Base-by-base conservation (phyloP, 805 yeast species). In the Candida easanensis region DNA sequence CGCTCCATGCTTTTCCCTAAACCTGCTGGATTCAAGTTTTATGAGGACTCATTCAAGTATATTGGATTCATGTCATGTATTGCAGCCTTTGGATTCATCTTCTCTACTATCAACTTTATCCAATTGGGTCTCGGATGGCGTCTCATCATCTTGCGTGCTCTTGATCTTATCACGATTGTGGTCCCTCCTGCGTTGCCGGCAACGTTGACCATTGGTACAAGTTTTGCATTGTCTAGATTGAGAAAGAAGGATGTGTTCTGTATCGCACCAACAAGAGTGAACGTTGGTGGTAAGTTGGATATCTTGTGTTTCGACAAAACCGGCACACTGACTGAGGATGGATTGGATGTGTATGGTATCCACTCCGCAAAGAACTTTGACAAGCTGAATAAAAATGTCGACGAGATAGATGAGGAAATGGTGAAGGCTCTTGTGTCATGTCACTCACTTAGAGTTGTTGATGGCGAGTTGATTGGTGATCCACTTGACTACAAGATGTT, bases 101-200 rank as follows among this genome's bases (percentile, higher is more conserved):
- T 86, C 48, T 88, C 96, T 33, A 87, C 96, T 2, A 70, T 82
- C 49, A 87, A 88, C 58, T 93, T 93, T 62, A 74, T 91, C 46
- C 71, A 78, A 53, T 65, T 93, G 48, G 93, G 95, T 0, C 63
- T 93, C 30, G 80, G 84, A 4, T 75, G 76, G 48, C 71, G 71
- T 36, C 65, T 84, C 28, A 91, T 93, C 70, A 72, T 90, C 5
- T 68, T 93, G 43, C 76, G 99, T 53, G 98, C 98, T 0, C 69
- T 93, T 42, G 99, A 93, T 66, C 78, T 93, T 40, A 84, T 93
- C 42, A 93, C 99, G 0, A 89, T 93, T 61, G 99, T 93, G 6
- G 97, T 93, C 1, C 99, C 99, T 1, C 99, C 99, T 1, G 99
- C 99, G 0, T 72, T 93, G 35, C 99, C 99, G 0, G 99, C 99